phyloP scores from a whole-genome alignment of 2,329 filamentous ascomycete species.

The Phialemonium atrogriseum region DNA sequence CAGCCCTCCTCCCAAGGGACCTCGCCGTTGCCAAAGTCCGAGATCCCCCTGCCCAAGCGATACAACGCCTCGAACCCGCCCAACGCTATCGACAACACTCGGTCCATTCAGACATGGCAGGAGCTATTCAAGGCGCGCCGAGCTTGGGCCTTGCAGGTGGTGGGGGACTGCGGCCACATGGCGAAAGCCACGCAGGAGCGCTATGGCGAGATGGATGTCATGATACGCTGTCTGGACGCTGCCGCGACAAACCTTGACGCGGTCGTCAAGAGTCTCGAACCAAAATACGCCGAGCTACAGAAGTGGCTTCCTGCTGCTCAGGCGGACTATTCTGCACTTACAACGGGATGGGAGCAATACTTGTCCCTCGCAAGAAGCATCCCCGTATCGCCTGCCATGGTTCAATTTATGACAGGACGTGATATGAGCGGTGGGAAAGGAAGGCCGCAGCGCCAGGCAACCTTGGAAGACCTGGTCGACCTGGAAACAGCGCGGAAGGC shows the following conservation, averaged over 20 bases:
- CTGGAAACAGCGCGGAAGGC: conserved; percentile 64
- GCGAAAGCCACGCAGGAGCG: conserved; percentile 54
- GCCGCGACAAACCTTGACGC: conserved; percentile 78
- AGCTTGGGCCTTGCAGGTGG: conserved; percentile 66
- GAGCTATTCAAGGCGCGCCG: conserved; percentile 73
- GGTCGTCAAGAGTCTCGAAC: conserved; percentile 63
- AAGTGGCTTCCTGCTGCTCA: conserved; percentile 62
- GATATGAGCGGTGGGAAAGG: conserved; percentile 28
- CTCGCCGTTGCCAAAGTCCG: conserved; percentile 32
- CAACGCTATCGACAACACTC: conserved; percentile 74
- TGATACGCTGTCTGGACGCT: conserved; percentile 72
- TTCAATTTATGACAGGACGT: conserved; percentile 52
- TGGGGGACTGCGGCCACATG: conserved; percentile 61
- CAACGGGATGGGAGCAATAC: conserved; percentile 60
- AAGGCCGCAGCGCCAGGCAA: conserved; percentile 40
- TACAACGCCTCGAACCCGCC: conserved; percentile 60
- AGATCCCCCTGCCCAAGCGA: conserved; percentile 42
- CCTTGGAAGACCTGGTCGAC: conserved; percentile 70
- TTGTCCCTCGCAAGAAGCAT: conserved; percentile 57
- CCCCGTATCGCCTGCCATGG: conserved; percentile 57
- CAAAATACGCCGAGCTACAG: conserved; percentile 62
- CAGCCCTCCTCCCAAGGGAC: conserved; percentile 42
- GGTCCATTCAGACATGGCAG: conserved; percentile 80
- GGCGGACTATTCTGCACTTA: conserved; percentile 57
- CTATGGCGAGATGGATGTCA: conserved; percentile 65